Conservation (phyloP, 345 rosid genomes). For the Firmiana major region DNA sequence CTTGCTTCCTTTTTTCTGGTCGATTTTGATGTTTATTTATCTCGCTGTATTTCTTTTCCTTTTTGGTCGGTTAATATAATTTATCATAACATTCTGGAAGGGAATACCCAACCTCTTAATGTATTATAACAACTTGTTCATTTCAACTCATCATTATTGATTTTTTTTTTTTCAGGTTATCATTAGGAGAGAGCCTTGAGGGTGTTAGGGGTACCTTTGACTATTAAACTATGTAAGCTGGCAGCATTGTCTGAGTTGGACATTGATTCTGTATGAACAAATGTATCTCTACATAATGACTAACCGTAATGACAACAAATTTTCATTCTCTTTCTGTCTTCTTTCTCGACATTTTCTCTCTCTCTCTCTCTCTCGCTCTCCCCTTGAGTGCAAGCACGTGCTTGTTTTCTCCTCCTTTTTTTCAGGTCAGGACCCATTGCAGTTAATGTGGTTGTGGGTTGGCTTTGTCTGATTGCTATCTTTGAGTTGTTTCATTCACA, state of each 20-base stretch:
- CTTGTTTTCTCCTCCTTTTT: neutral
- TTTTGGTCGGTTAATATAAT: neutral
- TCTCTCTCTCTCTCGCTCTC: no score
- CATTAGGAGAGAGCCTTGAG: conserved; percentile 52
- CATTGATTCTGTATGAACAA: neutral
- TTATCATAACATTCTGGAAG: neutral
- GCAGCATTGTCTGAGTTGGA: neutral
- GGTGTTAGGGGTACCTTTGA: conserved; percentile 52
- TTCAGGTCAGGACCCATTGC: neutral
- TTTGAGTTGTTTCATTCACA: neutral
- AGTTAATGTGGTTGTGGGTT: neutral
- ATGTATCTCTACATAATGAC: neutral
- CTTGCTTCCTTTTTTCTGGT: neutral
- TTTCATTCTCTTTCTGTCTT: neutral
- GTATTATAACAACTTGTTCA: neutral
- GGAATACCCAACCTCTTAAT: neutral
- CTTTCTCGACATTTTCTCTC: neutral
- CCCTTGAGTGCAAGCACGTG: neutral
- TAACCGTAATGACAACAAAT: neutral
- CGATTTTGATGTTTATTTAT: neutral
- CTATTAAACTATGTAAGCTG: conserved; percentile 16
- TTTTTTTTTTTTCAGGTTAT: conserved; percentile 32
- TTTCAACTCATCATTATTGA: neutral
- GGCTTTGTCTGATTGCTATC: neutral
- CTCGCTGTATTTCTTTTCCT: neutral